A percentile compares a stretch with the other conserved stretches of the same genome.
phyloP scores from a whole-genome alignment of 140 eudicot genomes.

The Cichorium intybus region DNA sequence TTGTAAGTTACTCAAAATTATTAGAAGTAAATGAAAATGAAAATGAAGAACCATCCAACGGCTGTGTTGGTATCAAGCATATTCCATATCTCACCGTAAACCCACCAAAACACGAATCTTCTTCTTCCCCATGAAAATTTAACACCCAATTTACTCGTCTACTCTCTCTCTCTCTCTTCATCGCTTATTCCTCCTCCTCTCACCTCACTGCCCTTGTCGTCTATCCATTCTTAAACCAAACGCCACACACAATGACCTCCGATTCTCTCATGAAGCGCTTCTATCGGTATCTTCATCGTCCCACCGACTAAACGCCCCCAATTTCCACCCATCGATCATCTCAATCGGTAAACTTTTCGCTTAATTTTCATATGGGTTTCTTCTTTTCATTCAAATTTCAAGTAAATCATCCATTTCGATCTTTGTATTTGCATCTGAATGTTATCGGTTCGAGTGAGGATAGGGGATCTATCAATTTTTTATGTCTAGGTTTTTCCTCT shows the following conservation, averaged over 20 bases:
- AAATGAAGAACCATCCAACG: slow-evolving; percentile 23
- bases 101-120: slow-evolving; percentile 38
- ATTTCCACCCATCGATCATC: slow-evolving; percentile 9
- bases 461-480: slow-evolving; percentile 14
- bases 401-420: slow-evolving; percentile 1
- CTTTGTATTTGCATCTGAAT: slow-evolving; percentile 14
- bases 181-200: slow-evolving; percentile 7
- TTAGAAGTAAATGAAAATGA: too few relatives aligned
- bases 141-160: slow-evolving; percentile 24
- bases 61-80: slow-evolving; percentile 27
- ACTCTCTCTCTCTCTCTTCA: slow-evolving; percentile 19
- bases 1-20: too few relatives aligned
- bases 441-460: neutral
- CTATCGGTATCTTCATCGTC: slow-evolving; percentile 19
- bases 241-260: slow-evolving; percentile 18
- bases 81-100: slow-evolving; percentile 41
- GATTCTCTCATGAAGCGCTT: slow-evolving; percentile 18
- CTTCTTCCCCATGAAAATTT: slow-evolving; percentile 30
- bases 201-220: neutral
- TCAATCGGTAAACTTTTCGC: slow-evolving; percentile 26
- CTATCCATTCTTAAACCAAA: slow-evolving; percentile 9
- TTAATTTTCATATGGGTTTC: slow-evolving; percentile 5
- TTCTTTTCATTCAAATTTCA: slow-evolving; percentile 6
- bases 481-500: neutral
- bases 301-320: slow-evolving; percentile 21